These are phyloP conservation scores for Hypoxylon lienhwacheense DNA, from an alignment of 495 filamentous ascomycete genomes.

Conservation along the genomic window DNA sequence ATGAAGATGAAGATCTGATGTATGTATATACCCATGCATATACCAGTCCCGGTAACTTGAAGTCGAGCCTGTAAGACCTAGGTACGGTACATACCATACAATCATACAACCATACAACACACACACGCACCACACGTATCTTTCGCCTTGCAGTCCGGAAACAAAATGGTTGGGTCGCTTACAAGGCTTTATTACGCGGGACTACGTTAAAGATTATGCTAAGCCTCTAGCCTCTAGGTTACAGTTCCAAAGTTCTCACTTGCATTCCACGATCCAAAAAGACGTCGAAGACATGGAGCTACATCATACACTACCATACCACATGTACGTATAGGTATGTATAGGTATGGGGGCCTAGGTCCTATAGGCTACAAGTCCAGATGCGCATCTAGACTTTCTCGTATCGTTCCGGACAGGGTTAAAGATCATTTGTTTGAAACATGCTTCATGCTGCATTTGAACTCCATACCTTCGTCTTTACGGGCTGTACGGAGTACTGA, in stretches of 20 bases:
- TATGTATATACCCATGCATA: too few relatives aligned
- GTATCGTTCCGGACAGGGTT: slow-evolving; percentile 23
- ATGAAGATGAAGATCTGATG: too few relatives aligned
- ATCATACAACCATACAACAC: neutral
- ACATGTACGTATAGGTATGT: too few relatives aligned
- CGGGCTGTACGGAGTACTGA: too few relatives aligned
- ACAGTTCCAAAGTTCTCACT: too few relatives aligned
- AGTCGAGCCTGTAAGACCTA: too few relatives aligned
- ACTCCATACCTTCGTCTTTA: slow-evolving; percentile 8
- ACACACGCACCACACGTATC: neutral
- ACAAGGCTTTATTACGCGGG: too few relatives aligned
- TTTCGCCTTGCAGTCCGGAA: neutral
- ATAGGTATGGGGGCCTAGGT: slow-evolving; percentile 1
- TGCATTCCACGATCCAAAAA: too few relatives aligned
- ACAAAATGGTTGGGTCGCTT: too few relatives aligned
- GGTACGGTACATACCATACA: neutral
- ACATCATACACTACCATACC: too few relatives aligned
- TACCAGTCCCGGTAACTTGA: too few relatives aligned
- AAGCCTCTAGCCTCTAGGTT: slow-evolving; percentile 20
- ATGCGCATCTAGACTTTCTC: slow-evolving; percentile 24
- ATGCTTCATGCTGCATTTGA: slow-evolving; percentile 23
- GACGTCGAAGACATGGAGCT: too few relatives aligned
- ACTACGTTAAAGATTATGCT: slow-evolving; percentile 21
- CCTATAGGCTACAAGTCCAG: slow-evolving; percentile 15
- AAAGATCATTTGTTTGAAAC: slow-evolving; percentile 28